Evolutionary conservation across 208 protist species (phyloP).

Genomic region (Zelonia costaricensis): DNA sequence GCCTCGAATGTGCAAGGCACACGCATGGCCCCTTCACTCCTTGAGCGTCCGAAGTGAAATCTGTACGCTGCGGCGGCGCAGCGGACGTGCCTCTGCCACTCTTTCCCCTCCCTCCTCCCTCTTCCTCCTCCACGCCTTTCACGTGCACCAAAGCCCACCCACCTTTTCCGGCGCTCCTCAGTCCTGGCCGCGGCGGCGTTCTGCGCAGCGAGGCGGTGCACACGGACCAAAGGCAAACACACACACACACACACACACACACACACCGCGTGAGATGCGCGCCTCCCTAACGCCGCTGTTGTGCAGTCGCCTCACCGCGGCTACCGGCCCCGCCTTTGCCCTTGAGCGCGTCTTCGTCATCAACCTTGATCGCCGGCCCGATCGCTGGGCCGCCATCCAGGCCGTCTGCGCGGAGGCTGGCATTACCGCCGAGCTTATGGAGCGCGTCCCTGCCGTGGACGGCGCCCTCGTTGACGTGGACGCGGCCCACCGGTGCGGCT

Average conservation of each 20-base stretch:
- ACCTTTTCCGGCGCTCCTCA: not conserved
- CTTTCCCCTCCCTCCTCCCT: not conserved
- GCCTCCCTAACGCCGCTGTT: no score
- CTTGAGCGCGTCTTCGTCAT: conserved; percentile 59
- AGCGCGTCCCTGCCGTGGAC: conserved; percentile 66
- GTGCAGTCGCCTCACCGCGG: no score
- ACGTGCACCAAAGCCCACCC: not conserved
- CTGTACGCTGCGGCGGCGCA: not conserved
- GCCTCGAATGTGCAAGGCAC: no score
- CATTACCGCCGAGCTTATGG: conserved; percentile 20
- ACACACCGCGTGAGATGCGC: no score
- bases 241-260: no score
- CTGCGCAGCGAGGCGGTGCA: no score
- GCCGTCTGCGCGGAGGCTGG: conserved; percentile 34
- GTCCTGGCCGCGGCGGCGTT: no score
- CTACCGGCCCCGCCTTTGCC: not conserved
- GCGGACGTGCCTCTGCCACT: not conserved
- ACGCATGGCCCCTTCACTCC: no score
- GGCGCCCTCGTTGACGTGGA: conserved; percentile 30
- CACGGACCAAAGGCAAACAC: no score
- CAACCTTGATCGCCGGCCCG: conserved; percentile 69
- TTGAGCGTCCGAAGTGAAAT: no score
- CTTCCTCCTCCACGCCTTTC: not conserved
- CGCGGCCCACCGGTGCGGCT: conserved; percentile 33
- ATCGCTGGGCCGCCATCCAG: conserved; percentile 44